A percentile compares a stretch with the other conserved stretches of the same genome.
phyloP scores from a whole-genome alignment of 2,329 filamentous ascomycete species.

The Fusarium secorum region DNA sequence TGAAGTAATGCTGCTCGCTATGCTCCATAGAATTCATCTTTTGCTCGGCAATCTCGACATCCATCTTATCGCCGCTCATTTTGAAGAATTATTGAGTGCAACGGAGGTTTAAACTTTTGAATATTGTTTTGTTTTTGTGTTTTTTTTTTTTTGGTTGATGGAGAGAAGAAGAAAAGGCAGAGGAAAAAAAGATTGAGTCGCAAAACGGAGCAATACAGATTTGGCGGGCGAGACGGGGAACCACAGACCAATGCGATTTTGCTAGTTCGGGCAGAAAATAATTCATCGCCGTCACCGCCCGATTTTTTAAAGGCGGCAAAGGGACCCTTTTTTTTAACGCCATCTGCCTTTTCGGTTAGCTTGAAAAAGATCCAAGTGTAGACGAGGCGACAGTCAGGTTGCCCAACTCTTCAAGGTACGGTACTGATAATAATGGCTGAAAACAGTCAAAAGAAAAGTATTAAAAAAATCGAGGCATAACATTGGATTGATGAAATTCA shows the following conservation, averaged over 20 bases:
- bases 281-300: slow-evolving; percentile 44
- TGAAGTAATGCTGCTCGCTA: slow-evolving; percentile 99
- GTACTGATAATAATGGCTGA: neutral
- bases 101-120: neutral
- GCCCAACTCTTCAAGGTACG: neutral
- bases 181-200: slow-evolving; percentile 25
- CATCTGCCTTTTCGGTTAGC: slow-evolving; percentile 21
- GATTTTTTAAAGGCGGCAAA: slow-evolving; percentile 30
- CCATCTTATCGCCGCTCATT: slow-evolving; percentile 63
- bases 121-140: too few species aligned
- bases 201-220: slow-evolving; percentile 24
- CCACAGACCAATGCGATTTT: slow-evolving; percentile 39
- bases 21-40: slow-evolving; percentile 80
- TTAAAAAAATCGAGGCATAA: neutral
- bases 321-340: slow-evolving; percentile 29
- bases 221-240: slow-evolving; percentile 23
- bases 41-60: slow-evolving; percentile 67
- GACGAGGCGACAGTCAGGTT: neutral
- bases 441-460: neutral
- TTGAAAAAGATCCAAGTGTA: neutral
- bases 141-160: slow-evolving; percentile 3
- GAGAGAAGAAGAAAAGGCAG: slow-evolving; percentile 1
- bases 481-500: neutral
- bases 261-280: slow-evolving; percentile 43
- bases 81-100: slow-evolving; percentile 26